Conservation (phyloP, 192 early-diverging fungal species). For the Kickxella alabastrina region DNA sequence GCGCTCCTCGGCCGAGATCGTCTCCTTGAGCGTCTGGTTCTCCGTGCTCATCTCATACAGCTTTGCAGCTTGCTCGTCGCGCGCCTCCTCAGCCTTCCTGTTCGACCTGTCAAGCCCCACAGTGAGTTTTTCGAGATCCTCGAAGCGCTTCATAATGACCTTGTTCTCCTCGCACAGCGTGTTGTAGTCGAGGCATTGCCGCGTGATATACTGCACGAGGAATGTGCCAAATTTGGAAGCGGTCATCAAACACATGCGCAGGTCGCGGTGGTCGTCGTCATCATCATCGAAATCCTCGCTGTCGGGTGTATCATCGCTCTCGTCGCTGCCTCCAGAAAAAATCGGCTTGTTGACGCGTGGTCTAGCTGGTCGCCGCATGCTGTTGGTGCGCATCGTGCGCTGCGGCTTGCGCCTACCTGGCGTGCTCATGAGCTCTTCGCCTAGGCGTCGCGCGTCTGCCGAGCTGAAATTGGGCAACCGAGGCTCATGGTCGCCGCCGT, state of each 20-base stretch:
- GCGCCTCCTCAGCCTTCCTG: constrained; percentile 33
- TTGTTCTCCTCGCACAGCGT: constrained; percentile 31
- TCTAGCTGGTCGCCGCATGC: constrained; percentile 30
- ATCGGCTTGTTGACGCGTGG: constrained; percentile 22
- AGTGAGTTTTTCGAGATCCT: constrained; percentile 27
- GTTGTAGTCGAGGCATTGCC: constrained; percentile 39
- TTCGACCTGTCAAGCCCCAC: constrained; percentile 23
- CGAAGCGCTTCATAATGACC: constrained; percentile 5
- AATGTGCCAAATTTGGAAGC: constrained; percentile 46
- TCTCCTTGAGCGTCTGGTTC: constrained; percentile 16
- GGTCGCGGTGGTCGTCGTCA: constrained; percentile 21
- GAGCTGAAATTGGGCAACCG: constrained; percentile 19
- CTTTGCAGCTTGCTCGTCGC: constrained; percentile 28
- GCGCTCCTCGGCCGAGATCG: constrained; percentile 20
- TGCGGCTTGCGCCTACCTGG: constrained; percentile 28
- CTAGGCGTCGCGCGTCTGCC: constrained; percentile 39
- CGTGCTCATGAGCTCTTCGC: constrained; percentile 47
- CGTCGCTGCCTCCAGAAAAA: constrained; percentile 33
- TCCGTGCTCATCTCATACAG: constrained; percentile 34
- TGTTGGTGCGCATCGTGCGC: constrained; percentile 21
- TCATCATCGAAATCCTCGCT: constrained; percentile 21
- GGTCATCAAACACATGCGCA: constrained; percentile 39
- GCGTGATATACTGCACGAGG: constrained; percentile 46
- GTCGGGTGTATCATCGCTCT: constrained; percentile 23
- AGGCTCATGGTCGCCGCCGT: constrained; percentile 23